Percentiles rank a stretch among this genome's conserved stretches.
These are phyloP conservation scores for Diplodia mutila DNA, from an alignment of 2,329 filamentous ascomycete genomes.

Conservation along the genomic window DNA sequence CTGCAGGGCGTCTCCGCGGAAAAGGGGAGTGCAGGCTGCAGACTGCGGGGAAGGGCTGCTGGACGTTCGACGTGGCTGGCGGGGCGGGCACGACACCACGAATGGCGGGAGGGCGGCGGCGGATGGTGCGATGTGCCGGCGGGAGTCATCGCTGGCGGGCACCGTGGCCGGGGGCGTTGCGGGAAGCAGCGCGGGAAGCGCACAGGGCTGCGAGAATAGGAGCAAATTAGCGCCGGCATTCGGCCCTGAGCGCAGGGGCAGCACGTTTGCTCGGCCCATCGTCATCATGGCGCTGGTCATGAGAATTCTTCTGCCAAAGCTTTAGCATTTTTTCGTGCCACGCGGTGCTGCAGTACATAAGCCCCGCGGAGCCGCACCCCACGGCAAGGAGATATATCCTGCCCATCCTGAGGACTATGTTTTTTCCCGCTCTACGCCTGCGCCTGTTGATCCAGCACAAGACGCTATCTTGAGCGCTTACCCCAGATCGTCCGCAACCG, in stretches of 20 bases:
- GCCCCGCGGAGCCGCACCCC: constrained; percentile 20
- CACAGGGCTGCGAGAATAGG: constrained; percentile 14
- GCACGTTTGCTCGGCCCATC: constrained; percentile 6
- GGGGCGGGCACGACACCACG: neutral
- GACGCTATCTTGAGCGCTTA: constrained; percentile 19
- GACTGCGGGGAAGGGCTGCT: neutral
- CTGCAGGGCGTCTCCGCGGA: neutral
- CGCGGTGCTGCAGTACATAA: constrained; percentile 17
- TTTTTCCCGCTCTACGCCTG: constrained; percentile 13
- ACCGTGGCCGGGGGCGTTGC: constrained; percentile 5
- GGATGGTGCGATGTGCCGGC: constrained; percentile 13
- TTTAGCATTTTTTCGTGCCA: constrained; percentile 18
- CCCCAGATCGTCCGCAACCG: constrained; percentile 15
- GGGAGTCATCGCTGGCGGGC: constrained; percentile 18
- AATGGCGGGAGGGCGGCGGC: constrained; percentile 1
- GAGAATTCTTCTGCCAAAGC: constrained; percentile 17
- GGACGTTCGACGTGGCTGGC: no score
- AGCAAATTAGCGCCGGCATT: constrained; percentile 23
- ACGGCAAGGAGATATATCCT: neutral
- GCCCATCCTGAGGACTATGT: constrained; percentile 18
- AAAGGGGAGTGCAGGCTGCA: neutral
- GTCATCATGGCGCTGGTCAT: constrained; percentile 24
- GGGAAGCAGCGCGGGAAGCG: constrained; percentile 21
- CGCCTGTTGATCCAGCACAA: constrained; percentile 24
- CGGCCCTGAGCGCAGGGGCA: constrained; percentile 18